Conservation (phyloP, 768 basidiomycete species). For the Pleurotus cornucopiae region DNA sequence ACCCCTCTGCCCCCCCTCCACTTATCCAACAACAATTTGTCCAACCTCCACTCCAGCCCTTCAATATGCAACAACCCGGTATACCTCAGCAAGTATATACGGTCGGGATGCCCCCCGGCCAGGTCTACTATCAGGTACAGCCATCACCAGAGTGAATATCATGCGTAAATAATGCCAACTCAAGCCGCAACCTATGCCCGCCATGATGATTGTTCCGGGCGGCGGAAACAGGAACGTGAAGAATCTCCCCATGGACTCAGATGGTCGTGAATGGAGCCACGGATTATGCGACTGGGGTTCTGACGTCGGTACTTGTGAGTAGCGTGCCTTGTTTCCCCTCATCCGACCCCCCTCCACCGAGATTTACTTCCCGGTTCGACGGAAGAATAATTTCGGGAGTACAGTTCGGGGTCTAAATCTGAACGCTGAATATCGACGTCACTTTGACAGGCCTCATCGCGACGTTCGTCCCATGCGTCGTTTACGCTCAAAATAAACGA, state of each 20-base stretch:
- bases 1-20: not conserved
- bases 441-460: constrained; percentile 19
- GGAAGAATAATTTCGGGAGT: too few species aligned
- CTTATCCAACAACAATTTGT: not conserved
- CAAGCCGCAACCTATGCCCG: constrained; percentile 18
- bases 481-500: constrained; percentile 31
- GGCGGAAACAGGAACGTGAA: constrained; percentile 22
- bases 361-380: too few species aligned
- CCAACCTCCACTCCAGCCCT: not conserved
- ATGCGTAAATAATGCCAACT: not conserved
- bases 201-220: constrained; percentile 15
- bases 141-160: too few species aligned
- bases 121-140: not conserved
- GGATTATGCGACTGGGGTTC: constrained; percentile 19
- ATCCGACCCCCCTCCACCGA: too few species aligned
- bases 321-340: too few species aligned
- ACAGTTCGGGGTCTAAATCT: too few species aligned
- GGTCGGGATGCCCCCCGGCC: not conserved
- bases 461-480: constrained; percentile 33
- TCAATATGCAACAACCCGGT: not conserved
- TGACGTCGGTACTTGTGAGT: constrained; percentile 20
- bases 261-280: constrained; percentile 25
- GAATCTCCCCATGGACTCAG: constrained; percentile 17
- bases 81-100: not conserved
- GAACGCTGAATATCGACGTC: too few species aligned